Evolutionary conservation across 768 basidiomycete species (phyloP).

Genomic region (Coprinopsis marcescibilis): DNA sequence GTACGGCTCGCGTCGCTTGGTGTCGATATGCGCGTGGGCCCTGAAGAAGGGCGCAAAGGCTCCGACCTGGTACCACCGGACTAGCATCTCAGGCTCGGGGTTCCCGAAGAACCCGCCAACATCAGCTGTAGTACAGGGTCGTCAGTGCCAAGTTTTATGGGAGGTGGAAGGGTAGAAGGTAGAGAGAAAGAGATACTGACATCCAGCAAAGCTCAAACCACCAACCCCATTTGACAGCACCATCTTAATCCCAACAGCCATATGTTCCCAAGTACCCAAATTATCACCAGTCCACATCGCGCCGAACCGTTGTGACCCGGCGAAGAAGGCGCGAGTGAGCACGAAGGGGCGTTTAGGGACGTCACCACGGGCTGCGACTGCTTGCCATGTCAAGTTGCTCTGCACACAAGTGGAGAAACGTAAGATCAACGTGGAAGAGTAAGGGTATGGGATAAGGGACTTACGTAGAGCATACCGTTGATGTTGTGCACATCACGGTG

Average conservation of each 20-base stretch:
- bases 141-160: constrained; percentile 2
- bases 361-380: constrained; percentile 67
- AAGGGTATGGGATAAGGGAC: constrained; percentile 19
- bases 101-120: constrained; percentile 99
- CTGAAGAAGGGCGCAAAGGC: constrained; percentile 97
- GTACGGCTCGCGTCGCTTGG: constrained; percentile 95
- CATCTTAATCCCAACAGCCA: constrained; percentile 92
- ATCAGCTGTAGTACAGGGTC: constrained; percentile 62
- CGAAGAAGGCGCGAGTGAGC: constrained; percentile 90
- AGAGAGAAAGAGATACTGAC: too few species aligned
- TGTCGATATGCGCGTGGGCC: constrained; percentile 96
- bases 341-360: constrained; percentile 88
- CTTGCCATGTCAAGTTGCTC: constrained; percentile 82
- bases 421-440: not conserved
- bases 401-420: constrained; percentile 23
- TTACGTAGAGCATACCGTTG: constrained; percentile 89
- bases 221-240: constrained; percentile 82
- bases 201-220: constrained; percentile 88
- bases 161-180: not conserved
- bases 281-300: constrained; percentile 99
- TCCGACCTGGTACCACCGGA: constrained; percentile 96
- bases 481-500: constrained; percentile 97
- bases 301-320: constrained; percentile 92
- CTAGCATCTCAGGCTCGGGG: constrained; percentile 89
- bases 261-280: constrained; percentile 96